Percentiles rank a stretch among this genome's conserved stretches.
Evolutionary conservation across 2,329 filamentous ascomycete genomes (phyloP).

Genomic region (Alternaria gansuensis): DNA sequence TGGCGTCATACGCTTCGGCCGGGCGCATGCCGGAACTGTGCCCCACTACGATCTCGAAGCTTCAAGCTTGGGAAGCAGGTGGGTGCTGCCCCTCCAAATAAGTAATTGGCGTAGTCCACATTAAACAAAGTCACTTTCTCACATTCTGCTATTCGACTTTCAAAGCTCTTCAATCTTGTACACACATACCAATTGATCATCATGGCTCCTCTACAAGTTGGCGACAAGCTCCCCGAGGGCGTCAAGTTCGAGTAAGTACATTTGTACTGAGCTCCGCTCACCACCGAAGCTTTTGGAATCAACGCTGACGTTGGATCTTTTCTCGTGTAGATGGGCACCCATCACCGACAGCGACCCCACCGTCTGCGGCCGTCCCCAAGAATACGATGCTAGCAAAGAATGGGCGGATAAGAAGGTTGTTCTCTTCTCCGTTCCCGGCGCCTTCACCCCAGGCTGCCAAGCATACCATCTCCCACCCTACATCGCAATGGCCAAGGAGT

Average conservation of each 20-base stretch:
- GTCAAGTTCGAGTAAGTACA: slow-evolving; percentile 75
- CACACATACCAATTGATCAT: slow-evolving; percentile 21
- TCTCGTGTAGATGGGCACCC: slow-evolving; percentile 71
- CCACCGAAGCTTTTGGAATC: not conserved
- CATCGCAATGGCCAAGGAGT: slow-evolving; percentile 76
- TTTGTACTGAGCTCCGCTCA: slow-evolving; percentile 7
- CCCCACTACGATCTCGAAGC: slow-evolving; percentile 32
- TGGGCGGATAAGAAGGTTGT: slow-evolving; percentile 76
- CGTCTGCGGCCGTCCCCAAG: slow-evolving; percentile 78
- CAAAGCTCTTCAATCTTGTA: not conserved
- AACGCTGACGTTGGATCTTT: slow-evolving; percentile 7
- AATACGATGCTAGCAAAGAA: slow-evolving; percentile 81
- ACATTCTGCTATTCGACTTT: not conserved
- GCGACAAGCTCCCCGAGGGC: slow-evolving; percentile 82
- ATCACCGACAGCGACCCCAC: slow-evolving; percentile 77
- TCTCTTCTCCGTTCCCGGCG: slow-evolving; percentile 73
- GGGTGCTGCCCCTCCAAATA: slow-evolving; percentile 22
- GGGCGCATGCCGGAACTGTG: slow-evolving; percentile 9
- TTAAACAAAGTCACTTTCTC: not conserved
- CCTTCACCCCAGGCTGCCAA: slow-evolving; percentile 89
- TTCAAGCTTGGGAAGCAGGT: slow-evolving; percentile 26
- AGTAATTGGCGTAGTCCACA: not conserved
- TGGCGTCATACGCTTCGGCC: slow-evolving; percentile 21
- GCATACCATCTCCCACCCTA: slow-evolving; percentile 82
- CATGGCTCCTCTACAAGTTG: slow-evolving; percentile 77